Evolutionary conservation across 306 rosid species (phyloP).

Genomic region (Sicyos edulis): DNA sequence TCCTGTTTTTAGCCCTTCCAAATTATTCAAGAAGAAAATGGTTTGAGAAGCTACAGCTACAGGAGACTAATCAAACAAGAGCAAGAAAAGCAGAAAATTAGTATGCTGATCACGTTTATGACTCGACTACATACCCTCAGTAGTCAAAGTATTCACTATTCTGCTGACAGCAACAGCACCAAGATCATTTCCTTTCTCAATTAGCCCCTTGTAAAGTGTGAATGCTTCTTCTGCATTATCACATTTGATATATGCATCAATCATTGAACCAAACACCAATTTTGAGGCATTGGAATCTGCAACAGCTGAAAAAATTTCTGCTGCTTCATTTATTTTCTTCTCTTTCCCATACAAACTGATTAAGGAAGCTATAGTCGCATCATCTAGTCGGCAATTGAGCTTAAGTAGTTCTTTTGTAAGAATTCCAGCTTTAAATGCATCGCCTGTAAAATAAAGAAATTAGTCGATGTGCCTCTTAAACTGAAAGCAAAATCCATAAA

Average conservation of each 20-base stretch:
- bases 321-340: conserved; percentile 56
- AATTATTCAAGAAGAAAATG: neutral
- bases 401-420: conserved; percentile 38
- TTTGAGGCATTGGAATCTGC: conserved; percentile 36
- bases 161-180: conserved; percentile 81
- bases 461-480: neutral
- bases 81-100: neutral
- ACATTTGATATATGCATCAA: conserved; percentile 73
- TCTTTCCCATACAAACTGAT: conserved; percentile 64
- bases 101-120: conserved; percentile 17
- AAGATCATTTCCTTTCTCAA: conserved; percentile 49
- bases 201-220: conserved; percentile 51
- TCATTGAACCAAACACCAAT: conserved; percentile 56
- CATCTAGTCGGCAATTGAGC: conserved; percentile 47
- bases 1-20: neutral
- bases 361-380: conserved; percentile 51
- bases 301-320: conserved; percentile 55
- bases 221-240: conserved; percentile 67
- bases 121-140: conserved; percentile 42
- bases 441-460: conserved; percentile 45
- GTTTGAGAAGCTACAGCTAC: conserved; percentile 1
- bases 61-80: neutral
- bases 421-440: conserved; percentile 60
- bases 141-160: conserved; percentile 64
- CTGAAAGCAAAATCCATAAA: conserved; percentile 24